Evolutionary conservation across 1,284 basidiomycete genomes (phyloP), one percentile per base, ranked within the genome.

Genomic region (Pseudomicrostroma phylloplanum): DNA sequence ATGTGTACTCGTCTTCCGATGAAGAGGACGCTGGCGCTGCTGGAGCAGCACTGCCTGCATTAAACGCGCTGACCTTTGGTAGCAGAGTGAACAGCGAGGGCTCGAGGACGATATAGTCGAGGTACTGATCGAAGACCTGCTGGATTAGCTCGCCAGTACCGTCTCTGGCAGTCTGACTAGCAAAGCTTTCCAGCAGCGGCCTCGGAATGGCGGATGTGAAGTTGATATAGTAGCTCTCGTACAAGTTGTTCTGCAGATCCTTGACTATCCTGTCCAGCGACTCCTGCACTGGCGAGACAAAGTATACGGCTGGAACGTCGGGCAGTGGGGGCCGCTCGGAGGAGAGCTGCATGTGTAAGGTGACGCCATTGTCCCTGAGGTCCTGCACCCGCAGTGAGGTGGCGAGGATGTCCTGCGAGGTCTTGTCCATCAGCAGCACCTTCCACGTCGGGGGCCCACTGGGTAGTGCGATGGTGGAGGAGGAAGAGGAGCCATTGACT

Each of bases 261-360:
- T 81, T 13, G 21, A 73, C 73, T 41, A 78, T 71, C 60, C 94
- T 85, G 63, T 86, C 84, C 67, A 98, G 85, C 78, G 97, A 98
- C 58, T 84, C 82, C 11, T 90, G 82, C 0, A 91, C 96, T 0
- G 96, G 96, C 0, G 91, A 86, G 56, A 98, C 89, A 79, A 99
- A 96, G 83, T 98, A 99, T 36, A 98, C 86, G 0, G 96, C 93
- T 7, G 96, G 96, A 0, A 99, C 96, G 78, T 99, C 96, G 1
- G 90, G 86, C 43, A 99, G 81, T 12, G 92, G 85, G 17, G 96
- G 96, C 60, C 96, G 85, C 56, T 87, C 83, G 0, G 92, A 87
- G 78, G 97, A 92, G 12, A 98, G 82, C 82, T 96, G 94, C 92
- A 97, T 91, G 82, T 98, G 96, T 60, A 98, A 83, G 4, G 94